Evolutionary conservation across 169 alveolate genomes (phyloP).

Genomic region (Plasmodium berghei): DNA sequence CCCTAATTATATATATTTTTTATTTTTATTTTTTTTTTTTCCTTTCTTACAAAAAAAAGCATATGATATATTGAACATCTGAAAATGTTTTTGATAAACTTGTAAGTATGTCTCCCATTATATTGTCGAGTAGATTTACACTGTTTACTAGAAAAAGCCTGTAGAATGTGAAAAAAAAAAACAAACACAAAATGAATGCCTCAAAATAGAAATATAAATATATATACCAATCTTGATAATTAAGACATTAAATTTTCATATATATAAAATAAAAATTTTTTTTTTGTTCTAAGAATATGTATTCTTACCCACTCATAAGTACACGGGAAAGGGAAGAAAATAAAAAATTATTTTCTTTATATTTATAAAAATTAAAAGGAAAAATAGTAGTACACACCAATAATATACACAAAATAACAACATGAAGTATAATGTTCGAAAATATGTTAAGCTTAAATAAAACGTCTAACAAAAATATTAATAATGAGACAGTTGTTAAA

Average conservation of each 20-base stretch:
- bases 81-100: constrained; percentile 87
- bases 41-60: constrained; percentile 80
- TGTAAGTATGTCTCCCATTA: constrained; percentile 88
- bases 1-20: background rate
- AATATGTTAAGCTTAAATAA: constrained; percentile 70
- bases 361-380: constrained; percentile 62
- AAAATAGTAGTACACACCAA: constrained; percentile 37
- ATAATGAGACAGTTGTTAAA: constrained; percentile 66
- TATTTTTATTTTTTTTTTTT: constrained; percentile 1
- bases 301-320: constrained; percentile 45
- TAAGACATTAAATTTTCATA: too few relatives aligned
- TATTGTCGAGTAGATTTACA: constrained; percentile 84
- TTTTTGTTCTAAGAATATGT: background rate
- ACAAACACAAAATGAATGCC: background rate
- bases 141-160: constrained; percentile 80
- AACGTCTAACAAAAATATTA: constrained; percentile 79
- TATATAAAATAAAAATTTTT: background rate
- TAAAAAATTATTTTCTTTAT: constrained; percentile 78
- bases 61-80: constrained; percentile 83
- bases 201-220: background rate
- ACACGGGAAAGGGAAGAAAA: constrained; percentile 77
- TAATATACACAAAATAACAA: constrained; percentile 18
- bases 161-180: constrained; percentile 21
- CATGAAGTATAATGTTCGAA: constrained; percentile 34
- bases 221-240: background rate